Conservation (phyloP, 331 rosid species). For the Quercus phellos region DNA sequence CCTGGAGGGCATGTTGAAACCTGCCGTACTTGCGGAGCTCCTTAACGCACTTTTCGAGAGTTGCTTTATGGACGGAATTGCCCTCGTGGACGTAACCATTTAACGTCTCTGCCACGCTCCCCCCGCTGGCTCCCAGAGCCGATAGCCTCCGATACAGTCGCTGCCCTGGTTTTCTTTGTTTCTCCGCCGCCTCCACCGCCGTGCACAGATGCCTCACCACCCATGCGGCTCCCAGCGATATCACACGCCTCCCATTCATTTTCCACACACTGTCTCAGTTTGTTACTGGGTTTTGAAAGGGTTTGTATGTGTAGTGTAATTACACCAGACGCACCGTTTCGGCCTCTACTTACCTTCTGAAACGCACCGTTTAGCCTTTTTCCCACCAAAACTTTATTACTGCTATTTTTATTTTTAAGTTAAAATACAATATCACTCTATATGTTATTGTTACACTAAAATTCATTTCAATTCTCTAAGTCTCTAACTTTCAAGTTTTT, state of each 20-base stretch:
- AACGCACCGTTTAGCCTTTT: no score
- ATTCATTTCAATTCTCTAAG: no score
- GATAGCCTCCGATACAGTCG: conserved; percentile 54
- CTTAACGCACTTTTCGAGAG: conserved; percentile 39
- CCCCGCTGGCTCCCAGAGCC: conserved; percentile 49
- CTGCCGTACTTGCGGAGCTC: conserved; percentile 56
- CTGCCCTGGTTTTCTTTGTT: background rate
- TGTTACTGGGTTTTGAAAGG: conserved; percentile 18
- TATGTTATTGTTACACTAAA: no score
- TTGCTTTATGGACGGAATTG: conserved; percentile 32
- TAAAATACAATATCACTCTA: no score
- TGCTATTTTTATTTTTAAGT: no score
- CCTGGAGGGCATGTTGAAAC: conserved; percentile 68
- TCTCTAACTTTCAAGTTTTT: no score
- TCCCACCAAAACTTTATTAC: no score
- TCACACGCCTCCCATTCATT: conserved; percentile 40
- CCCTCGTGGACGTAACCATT: conserved; percentile 58
- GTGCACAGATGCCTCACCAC: conserved; percentile 28
- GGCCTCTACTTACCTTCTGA: no score
- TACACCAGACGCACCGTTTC: no score
- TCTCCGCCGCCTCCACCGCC: background rate
- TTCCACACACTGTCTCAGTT: background rate
- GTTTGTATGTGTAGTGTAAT: background rate
- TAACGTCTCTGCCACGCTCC: conserved; percentile 50
- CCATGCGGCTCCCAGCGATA: conserved; percentile 24